Evolutionary conservation across 345 rosid species (phyloP), one percentile per base, ranked within the genome.

Genomic region (Eucalyptus melliodora): DNA sequence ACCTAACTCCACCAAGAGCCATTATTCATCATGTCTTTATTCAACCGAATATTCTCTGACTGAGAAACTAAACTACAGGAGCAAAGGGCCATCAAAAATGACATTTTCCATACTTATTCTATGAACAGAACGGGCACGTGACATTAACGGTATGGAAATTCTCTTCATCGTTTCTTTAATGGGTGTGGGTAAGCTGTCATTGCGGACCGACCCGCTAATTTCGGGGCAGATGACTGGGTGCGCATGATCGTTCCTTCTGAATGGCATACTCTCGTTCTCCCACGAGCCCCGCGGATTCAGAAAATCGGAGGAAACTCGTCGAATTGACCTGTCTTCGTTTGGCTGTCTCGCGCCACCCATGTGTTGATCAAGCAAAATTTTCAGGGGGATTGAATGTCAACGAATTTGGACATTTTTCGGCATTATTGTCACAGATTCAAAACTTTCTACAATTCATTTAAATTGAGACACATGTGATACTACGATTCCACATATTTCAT

Each of bases 401-500:
- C n/a, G 27, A 59, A 26, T 11, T 5, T 24, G 31, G 67, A 60
- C 67, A 60, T 60, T 12, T 60, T 27, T 27, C 67, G 15, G 67
- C 31, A 27, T 60, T 27, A 60, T 60, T 27, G 67, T 60, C 31
- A 60, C 6, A 1, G 1, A 26, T 26, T 60, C 13, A 27, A 60
- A 27, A 26, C 5, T 11, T 6, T 60, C 8, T 11, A 12, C 8
- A 0, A 5, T 26, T 9, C 31, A 26, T 26, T 27, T 9, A 27
- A 60, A 60, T 60, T 11, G 31, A 56, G 62, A 9, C 11, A 9
- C 60, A 3, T 2, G 23, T 19, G 21, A 51, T 51, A 17, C 8
- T 6, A 12, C 4, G 1, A 27, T 11, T 59, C 31, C n/a, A 6
- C 1, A 0, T 7, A 0, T 0, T 26, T 12, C n/a, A 12, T 56